A percentile compares a stretch with the other conserved stretches of the same genome.
These are phyloP conservation scores for Fusarium camptoceras DNA, from an alignment of 2,329 filamentous ascomycete genomes.

Conservation along the genomic window DNA sequence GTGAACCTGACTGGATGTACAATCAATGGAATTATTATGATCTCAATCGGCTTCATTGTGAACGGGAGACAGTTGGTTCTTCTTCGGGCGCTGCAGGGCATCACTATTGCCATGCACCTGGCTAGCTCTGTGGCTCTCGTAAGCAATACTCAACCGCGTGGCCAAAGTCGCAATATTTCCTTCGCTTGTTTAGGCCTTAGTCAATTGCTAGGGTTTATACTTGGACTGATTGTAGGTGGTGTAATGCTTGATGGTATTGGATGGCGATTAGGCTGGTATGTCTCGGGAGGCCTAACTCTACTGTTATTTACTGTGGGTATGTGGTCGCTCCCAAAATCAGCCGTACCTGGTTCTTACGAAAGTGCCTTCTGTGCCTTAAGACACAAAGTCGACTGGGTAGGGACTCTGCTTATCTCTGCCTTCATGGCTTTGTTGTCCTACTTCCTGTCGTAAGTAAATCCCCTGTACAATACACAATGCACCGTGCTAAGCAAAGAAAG, in stretches of 20 bases:
- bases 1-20: slow-evolving; percentile 52
- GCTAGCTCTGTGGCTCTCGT: slow-evolving; percentile 53
- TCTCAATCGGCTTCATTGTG: slow-evolving; percentile 48
- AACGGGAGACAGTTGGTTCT: slow-evolving; percentile 51
- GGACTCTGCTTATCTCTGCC: slow-evolving; percentile 58
- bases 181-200: slow-evolving; percentile 59
- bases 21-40: slow-evolving; percentile 44
- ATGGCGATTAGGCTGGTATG: slow-evolving; percentile 61
- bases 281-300: slow-evolving; percentile 51
- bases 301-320: slow-evolving; percentile 51
- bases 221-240: slow-evolving; percentile 62
- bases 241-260: slow-evolving; percentile 59
- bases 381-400: slow-evolving; percentile 66
- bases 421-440: slow-evolving; percentile 64
- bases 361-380: not conserved
- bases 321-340: slow-evolving; percentile 50
- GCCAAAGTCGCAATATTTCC: slow-evolving; percentile 53
- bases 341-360: slow-evolving; percentile 39
- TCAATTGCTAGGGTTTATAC: slow-evolving; percentile 61
- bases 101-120: slow-evolving; percentile 51
- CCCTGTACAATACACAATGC: not conserved
- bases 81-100: slow-evolving; percentile 54
- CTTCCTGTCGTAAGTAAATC: slow-evolving; percentile 59
- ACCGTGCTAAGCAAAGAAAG: not conserved
- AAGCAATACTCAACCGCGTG: slow-evolving; percentile 47